Conservation (phyloP, 441 rosid genomes). For the Corymbia calophylla region DNA sequence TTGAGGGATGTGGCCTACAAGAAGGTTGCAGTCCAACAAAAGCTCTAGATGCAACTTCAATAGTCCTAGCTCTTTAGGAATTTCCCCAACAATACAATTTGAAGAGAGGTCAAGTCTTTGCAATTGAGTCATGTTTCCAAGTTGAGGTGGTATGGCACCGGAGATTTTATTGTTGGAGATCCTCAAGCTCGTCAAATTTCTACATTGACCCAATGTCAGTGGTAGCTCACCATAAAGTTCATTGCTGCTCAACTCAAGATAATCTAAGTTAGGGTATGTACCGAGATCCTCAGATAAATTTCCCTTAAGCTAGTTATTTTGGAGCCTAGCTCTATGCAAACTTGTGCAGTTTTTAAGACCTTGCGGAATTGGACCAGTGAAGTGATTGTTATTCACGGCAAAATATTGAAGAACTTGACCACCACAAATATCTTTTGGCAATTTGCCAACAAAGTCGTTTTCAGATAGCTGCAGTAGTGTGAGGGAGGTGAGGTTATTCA, state of each 20-base stretch:
- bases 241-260: background rate
- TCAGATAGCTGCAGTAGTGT: accelerated
- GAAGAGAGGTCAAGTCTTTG: background rate
- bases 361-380: background rate
- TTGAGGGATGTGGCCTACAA: slow-evolving; percentile 4
- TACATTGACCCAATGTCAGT: background rate
- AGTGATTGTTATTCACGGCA: background rate
- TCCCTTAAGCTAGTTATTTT: background rate
- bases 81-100: background rate
- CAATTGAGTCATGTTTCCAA: background rate
- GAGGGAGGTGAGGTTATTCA: background rate
- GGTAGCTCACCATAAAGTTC: background rate
- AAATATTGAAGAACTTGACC: accelerated
- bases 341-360: background rate
- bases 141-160: background rate
- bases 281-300: accelerated
- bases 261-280: background rate
- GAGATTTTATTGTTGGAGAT: background rate
- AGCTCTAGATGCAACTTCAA: background rate
- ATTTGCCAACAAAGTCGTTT: background rate
- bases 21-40: background rate
- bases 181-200: background rate
- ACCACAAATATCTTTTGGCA: background rate
- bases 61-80: background rate
- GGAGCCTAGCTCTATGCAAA: background rate